Percentiles rank a stretch among this genome's conserved stretches.
These are phyloP conservation scores for Xylaria sp. DNA, from an alignment of 2,329 filamentous ascomycete genomes.

Conservation along the genomic window DNA sequence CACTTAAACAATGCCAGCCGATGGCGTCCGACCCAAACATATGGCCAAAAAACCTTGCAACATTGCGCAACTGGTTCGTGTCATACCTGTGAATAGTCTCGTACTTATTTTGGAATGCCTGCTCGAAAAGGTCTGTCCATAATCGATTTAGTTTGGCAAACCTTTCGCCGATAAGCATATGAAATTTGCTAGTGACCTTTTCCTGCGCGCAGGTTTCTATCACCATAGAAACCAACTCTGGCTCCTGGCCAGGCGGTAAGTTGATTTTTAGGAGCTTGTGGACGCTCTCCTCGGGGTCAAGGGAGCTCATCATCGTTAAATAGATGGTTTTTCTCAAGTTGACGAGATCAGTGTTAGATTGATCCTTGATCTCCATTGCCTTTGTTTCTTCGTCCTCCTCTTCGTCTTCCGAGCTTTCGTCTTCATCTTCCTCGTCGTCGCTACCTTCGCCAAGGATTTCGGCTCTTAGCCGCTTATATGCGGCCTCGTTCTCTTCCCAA, in stretches of 20 bases:
- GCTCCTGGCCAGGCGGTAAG: constrained; percentile 85
- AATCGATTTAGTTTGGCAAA: constrained; percentile 96
- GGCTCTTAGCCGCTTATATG: constrained; percentile 89
- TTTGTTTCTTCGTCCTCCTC: constrained; percentile 77
- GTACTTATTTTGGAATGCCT: constrained; percentile 92
- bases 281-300: constrained; percentile 94
- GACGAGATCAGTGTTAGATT: constrained; percentile 94
- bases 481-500: constrained; percentile 90
- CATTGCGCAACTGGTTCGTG: constrained; percentile 93
- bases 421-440: constrained; percentile 78
- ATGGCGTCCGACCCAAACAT: constrained; percentile 88
- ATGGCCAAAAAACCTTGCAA: constrained; percentile 94
- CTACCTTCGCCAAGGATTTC: constrained; percentile 96
- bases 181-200: constrained; percentile 97
- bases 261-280: constrained; percentile 98
- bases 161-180: constrained; percentile 90
- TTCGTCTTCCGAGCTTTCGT: constrained; percentile 75
- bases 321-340: constrained; percentile 95
- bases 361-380: constrained; percentile 95
- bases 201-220: constrained; percentile 97
- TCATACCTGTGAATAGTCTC: constrained; percentile 97
- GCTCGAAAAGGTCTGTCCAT: constrained; percentile 93
- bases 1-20: constrained; percentile 88
- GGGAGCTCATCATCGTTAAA: constrained; percentile 95
- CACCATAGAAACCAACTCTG: constrained; percentile 94